Base-by-base conservation (phyloP, 192 early-diverging fungal genomes). In the Coemansia sp. region DNA sequence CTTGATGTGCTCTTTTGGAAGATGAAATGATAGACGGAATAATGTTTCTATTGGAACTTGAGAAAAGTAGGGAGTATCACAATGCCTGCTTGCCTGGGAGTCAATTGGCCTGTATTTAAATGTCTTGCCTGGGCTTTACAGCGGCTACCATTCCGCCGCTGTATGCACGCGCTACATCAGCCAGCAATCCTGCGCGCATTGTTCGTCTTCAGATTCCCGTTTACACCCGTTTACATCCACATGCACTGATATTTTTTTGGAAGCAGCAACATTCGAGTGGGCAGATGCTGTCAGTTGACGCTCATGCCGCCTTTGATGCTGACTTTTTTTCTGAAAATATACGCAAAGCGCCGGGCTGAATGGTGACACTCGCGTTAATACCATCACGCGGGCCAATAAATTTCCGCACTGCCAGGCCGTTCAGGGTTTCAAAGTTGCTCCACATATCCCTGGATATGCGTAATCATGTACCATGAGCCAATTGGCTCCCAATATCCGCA, bases 141-240 rank as follows among this genome's bases (percentile, higher is more conserved):
- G 43, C 14, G 29, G 24, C 21, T 23, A 7, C 27, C 29, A 27
- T 25, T 27, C 15, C 24, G 10, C 54, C 54, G 54, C 25, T 56
- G 54, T 56, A 56, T 56, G 54, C 54, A 56, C 29, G 54, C 29
- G 54, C 54, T 22, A 17, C 29, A 56, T 56, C 54, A 56, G 54
- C 24, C 51, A 53, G 51, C 21, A 24, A 56, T 29, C 29, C 54
- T n/a, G 15, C n/a, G n/a, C 41, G 54, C 54, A 56, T 56, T 56
- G 54, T 56, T 56, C 54, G 54, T 56, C 27, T 29, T 56, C 51
- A 53, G 51, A 25, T 53, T 53, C 51, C 24, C 51, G 10, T 21
- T 53, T 53, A 21, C 10, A 11, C 11, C 14, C 24, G 15, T 22
- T 17, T 53, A 7, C 51, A 53, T 53, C 51, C 48, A 49, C 48